phyloP scores from a whole-genome alignment of 2,329 filamentous ascomycete genomes.

The Sporothrix curviconia region DNA sequence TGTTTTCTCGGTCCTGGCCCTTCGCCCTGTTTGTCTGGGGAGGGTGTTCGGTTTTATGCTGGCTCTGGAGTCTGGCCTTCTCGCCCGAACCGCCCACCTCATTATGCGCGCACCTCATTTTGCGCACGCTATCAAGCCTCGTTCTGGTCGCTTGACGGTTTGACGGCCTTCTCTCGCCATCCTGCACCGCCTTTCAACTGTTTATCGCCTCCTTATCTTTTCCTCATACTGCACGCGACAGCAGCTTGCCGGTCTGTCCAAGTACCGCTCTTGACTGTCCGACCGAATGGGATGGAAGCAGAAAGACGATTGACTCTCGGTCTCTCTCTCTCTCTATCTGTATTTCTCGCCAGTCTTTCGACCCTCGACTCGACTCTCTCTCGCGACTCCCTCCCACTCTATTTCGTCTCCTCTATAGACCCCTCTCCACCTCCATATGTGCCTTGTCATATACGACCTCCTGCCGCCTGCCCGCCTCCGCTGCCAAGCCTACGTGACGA shows the following conservation, averaged over 20 bases:
- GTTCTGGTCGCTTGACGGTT: too few relatives aligned
- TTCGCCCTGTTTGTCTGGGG: conserved; percentile 30
- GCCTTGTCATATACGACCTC: conserved; percentile 10
- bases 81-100: too few relatives aligned
- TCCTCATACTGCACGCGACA: conserved; percentile 25
- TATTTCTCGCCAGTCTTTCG: not conserved
- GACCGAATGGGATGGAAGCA: too few relatives aligned
- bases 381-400: not conserved
- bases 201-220: not conserved
- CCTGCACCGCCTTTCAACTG: not conserved
- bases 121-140: conserved; percentile 28
- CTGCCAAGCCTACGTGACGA: conserved; percentile 25
- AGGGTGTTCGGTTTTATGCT: conserved; percentile 33
- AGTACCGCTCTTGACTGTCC: conserved; percentile 29
- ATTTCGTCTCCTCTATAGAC: not conserved
- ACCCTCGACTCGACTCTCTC: not conserved
- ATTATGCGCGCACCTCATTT: too few relatives aligned
- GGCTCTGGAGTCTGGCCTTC: conserved; percentile 19
- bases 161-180: too few relatives aligned
- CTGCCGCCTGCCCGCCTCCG: conserved; percentile 16
- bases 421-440: conserved; percentile 1
- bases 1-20: conserved; percentile 19
- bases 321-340: not conserved
- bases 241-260: conserved; percentile 32
- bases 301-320: too few relatives aligned